A percentile compares a stretch with the other conserved stretches of the same genome.
phyloP scores from a whole-genome alignment of 1,139 yeast species.

The Taphrina deformans region DNA sequence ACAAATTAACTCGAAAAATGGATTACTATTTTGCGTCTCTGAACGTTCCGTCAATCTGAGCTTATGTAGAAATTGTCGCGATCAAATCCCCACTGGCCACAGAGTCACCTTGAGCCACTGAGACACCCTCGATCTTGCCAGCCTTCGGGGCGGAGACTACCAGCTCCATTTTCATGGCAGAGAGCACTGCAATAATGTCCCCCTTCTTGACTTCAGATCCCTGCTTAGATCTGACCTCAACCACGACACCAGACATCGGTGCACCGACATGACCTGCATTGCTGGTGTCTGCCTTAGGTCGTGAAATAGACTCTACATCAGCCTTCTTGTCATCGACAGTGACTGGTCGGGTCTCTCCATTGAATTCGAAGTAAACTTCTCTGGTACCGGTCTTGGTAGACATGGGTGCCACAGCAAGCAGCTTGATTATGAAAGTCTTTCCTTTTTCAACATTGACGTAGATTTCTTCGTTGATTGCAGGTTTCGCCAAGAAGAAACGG shows the following conservation, averaged over 20 bases:
- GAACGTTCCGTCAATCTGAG: not conserved
- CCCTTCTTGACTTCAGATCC: conserved; percentile 94
- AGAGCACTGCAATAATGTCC: conserved; percentile 87
- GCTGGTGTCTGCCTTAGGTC: conserved; percentile 85
- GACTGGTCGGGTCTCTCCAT: conserved; percentile 97
- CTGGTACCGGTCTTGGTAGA: conserved; percentile 82
- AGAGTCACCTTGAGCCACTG: conserved; percentile 85
- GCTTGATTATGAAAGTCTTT: conserved; percentile 84
- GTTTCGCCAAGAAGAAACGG: conserved; percentile 80
- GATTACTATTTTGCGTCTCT: not conserved
- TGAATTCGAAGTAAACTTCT: conserved; percentile 95
- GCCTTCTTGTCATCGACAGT: conserved; percentile 85
- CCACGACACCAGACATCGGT: conserved; percentile 99
- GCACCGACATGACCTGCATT: conserved; percentile 95
- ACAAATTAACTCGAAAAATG: not conserved
- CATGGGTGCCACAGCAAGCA: conserved; percentile 90
- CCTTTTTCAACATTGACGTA: conserved; percentile 90
- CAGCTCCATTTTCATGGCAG: conserved; percentile 99
- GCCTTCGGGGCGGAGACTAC: conserved; percentile 88
- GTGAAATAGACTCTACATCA: conserved; percentile 76
- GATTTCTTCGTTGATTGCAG: conserved; percentile 83
- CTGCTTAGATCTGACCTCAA: conserved; percentile 85
- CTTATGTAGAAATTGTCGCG: conserved; percentile 43
- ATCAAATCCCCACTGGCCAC: conserved; percentile 91
- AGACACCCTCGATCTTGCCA: conserved; percentile 76